phyloP scores from a whole-genome alignment of 345 rosid species.

The Eucalyptus urophylla region DNA sequence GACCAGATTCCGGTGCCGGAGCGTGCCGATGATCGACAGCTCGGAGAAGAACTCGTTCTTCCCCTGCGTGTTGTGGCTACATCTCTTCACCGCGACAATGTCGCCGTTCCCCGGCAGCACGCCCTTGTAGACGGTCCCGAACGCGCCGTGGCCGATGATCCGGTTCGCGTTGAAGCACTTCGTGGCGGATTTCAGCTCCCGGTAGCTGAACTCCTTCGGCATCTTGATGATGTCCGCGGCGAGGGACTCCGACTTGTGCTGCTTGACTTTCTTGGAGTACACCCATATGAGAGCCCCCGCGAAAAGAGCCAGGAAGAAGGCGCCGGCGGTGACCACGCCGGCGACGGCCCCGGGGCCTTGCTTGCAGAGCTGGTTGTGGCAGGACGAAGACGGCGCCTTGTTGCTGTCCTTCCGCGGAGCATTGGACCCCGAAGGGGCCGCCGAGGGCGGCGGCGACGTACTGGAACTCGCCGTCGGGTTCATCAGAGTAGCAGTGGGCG shows the following conservation, averaged over 20 bases:
- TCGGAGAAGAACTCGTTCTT: slow-evolving; percentile 82
- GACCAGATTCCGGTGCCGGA: slow-evolving; percentile 86
- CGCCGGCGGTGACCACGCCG: slow-evolving; percentile 91
- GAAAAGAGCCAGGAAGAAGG: slow-evolving; percentile 67
- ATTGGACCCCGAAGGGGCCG: slow-evolving; percentile 31
- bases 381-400: slow-evolving; percentile 43
- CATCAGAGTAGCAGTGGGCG: slow-evolving; percentile 48
- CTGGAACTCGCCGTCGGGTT: slow-evolving; percentile 62
- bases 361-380: slow-evolving; percentile 79
- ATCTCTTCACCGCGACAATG: slow-evolving; percentile 77
- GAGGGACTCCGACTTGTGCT: slow-evolving; percentile 44
- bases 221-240: slow-evolving; percentile 69
- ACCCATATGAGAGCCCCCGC: slow-evolving; percentile 71
- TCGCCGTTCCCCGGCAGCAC: slow-evolving; percentile 57
- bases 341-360: slow-evolving; percentile 90
- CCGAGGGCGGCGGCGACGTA: slow-evolving; percentile 51
- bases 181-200: slow-evolving; percentile 78
- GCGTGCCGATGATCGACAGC: slow-evolving; percentile 70
- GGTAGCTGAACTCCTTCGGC: slow-evolving; percentile 87
- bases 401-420: slow-evolving; percentile 16
- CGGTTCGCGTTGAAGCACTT: slow-evolving; percentile 51
- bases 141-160: slow-evolving; percentile 89
- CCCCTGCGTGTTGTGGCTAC: slow-evolving; percentile 86
- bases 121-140: slow-evolving; percentile 90
- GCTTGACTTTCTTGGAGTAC: slow-evolving; percentile 47